phyloP scores from a whole-genome alignment of 2,329 filamentous ascomycete species.

The Colletotrichum sp. region DNA sequence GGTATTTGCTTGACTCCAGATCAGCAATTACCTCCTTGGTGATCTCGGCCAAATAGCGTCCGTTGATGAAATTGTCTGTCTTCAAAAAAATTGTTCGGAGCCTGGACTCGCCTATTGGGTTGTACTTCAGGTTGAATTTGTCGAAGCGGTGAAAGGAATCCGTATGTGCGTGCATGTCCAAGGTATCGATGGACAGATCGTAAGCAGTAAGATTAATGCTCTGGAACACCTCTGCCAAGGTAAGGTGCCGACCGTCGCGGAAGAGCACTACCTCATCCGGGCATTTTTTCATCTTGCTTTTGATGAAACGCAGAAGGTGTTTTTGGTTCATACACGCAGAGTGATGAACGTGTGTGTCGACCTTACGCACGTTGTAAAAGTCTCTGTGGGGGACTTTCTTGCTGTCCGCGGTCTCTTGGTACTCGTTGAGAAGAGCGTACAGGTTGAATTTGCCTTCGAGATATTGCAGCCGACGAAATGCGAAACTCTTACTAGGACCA shows the following conservation, averaged over 20 bases:
- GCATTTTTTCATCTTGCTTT: slow-evolving; percentile 99
- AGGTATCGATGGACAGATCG: slow-evolving; percentile 95
- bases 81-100: slow-evolving; percentile 98
- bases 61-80: slow-evolving; percentile 97
- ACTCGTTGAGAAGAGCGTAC: slow-evolving; percentile 92
- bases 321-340: slow-evolving; percentile 99
- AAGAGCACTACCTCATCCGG: slow-evolving; percentile 93
- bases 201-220: slow-evolving; percentile 98
- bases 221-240: slow-evolving; percentile 90
- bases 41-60: slow-evolving; percentile 94
- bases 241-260: slow-evolving; percentile 90
- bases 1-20: slow-evolving; percentile 97
- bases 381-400: slow-evolving; percentile 97
- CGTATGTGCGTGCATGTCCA: slow-evolving; percentile 98
- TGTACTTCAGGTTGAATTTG: slow-evolving; percentile 99
- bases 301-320: slow-evolving; percentile 96
- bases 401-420: slow-evolving; percentile 96
- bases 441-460: slow-evolving; percentile 97
- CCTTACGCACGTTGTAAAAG: slow-evolving; percentile 98
- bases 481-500: slow-evolving; percentile 95
- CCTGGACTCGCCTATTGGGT: slow-evolving; percentile 93
- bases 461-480: slow-evolving; percentile 92
- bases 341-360: slow-evolving; percentile 98
- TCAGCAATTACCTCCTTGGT: slow-evolving; percentile 98
- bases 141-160: slow-evolving; percentile 99